Evolutionary conservation across 1,139 yeast genomes (phyloP).

Genomic region (Suhomyces bolitotheri): DNA sequence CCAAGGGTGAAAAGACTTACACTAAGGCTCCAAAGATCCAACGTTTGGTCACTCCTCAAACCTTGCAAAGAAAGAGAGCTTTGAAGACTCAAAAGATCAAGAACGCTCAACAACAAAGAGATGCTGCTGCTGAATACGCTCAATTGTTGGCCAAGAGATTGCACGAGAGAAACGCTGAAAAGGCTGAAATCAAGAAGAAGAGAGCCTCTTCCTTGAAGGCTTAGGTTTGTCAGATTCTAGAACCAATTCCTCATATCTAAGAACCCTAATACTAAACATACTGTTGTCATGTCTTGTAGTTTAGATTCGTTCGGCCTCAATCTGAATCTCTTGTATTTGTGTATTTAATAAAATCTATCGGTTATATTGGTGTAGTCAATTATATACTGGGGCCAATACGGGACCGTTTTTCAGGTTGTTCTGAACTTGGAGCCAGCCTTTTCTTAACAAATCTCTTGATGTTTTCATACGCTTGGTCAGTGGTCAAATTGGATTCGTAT

Average conservation of each 20-base stretch:
- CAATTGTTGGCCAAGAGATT: constrained; percentile 98
- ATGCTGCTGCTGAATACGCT: constrained; percentile 99
- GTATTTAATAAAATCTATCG: constrained; percentile 13
- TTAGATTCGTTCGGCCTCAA: constrained; percentile 3
- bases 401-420: constrained; percentile 13
- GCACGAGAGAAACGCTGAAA: constrained; percentile 97
- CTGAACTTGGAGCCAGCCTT: constrained; percentile 17
- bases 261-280: constrained; percentile 14
- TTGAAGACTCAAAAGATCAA: constrained; percentile 89
- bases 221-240: constrained; percentile 34
- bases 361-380: constrained; percentile 2
- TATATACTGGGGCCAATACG: constrained; percentile 10
- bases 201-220: constrained; percentile 98
- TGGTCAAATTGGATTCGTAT: constrained; percentile 59
- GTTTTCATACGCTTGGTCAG: constrained; percentile 73
- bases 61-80: constrained; percentile 99
- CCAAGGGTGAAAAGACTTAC: constrained; percentile 98
- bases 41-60: constrained; percentile 99
- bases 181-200: constrained; percentile 98
- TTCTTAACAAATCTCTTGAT: constrained; percentile 60
- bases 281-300: constrained; percentile 12
- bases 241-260: constrained; percentile 9
- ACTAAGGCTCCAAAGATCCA: constrained; percentile 99
- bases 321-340: constrained; percentile 9
- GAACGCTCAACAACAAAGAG: constrained; percentile 99